A percentile compares a stretch with the other conserved stretches of the same genome.
phyloP scores from a whole-genome alignment of 148 eudicot species.

The Polygonum maritimum region DNA sequence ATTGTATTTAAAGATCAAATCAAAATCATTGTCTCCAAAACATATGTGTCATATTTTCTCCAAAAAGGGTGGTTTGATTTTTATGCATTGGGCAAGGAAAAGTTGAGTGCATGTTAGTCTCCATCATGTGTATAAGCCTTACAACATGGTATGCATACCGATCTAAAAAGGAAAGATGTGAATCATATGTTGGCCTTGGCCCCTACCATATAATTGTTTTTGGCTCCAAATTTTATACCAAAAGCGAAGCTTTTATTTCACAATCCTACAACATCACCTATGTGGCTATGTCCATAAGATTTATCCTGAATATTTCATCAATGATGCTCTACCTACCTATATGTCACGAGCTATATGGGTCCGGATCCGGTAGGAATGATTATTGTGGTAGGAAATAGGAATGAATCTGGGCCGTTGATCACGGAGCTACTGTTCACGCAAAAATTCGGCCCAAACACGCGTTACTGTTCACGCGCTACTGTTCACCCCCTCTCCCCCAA shows the following conservation, averaged over 20 bases:
- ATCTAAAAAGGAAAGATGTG: slow-evolving; percentile 1
- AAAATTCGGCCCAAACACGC: too few species aligned
- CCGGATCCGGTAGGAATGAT: too few species aligned
- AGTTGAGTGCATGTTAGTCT: slow-evolving; percentile 7
- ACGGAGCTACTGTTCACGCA: too few species aligned
- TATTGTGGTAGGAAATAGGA: too few species aligned
- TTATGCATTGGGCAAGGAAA: neutral
- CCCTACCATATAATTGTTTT: slow-evolving; percentile 6
- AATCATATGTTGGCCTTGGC: neutral
- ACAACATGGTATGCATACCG: neutral
- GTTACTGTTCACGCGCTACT: too few species aligned
- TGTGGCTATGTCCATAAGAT: too few species aligned
- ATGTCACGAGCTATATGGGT: neutral
- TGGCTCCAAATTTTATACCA: slow-evolving; percentile 6
- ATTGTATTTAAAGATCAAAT: neutral
- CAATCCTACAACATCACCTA: neutral
- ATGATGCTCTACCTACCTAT: neutral
- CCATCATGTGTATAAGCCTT: neutral
- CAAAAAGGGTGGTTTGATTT: neutral
- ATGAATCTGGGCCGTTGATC: too few species aligned
- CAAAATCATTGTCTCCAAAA: neutral
- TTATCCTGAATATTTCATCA: neutral
- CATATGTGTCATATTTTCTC: neutral
- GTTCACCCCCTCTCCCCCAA: too few species aligned
- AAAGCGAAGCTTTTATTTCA: slow-evolving; percentile 1